Base-by-base conservation (phyloP, 2,329 filamentous ascomycete genomes). In the Aspergillus fumigatus region DNA sequence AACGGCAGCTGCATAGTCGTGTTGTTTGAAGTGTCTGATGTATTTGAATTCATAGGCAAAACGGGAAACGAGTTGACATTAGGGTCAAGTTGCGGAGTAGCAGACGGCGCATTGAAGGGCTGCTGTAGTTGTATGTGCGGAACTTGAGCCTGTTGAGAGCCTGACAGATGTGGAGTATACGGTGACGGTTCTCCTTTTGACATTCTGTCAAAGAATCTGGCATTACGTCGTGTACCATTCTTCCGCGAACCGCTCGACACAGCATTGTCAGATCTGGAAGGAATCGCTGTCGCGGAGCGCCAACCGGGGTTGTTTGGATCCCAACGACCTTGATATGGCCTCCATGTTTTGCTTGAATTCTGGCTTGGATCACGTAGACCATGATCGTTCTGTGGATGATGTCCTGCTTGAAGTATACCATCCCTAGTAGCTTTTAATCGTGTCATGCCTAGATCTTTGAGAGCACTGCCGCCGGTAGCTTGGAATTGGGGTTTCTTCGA, bases 321-420 rank as follows among this genome's bases (percentile, higher is more conserved):
- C 63, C 63, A 64, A 29, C 64, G 63, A 49, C 55, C 59, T 35
- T 49, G 52, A 48, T 62, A 62, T 2, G 64, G 63, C 32, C 62
- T 59, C 64, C 64, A 66, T 41, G 55, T 55, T 14, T 52, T 38
- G 17, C 35, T 60, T 1, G 41, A 27, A 38, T 56, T 48, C 23
- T 51, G 29, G 41, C 41, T 25, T 29, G 32, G 17, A 45, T 27
- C 53, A 17, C 41, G 38, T 25, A 43, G 51, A 14, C 45, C 41
- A 10, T 49, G 41, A 19, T 25, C 23, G 23, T 51, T 38, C 17
- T 40, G 45, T 4, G 26, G 38, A 47, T 52, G 51, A 52, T 57
- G 51, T 21, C 59, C 53, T 17, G 47, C 23, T 26, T 27, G 49
- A 11, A 54, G 55, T 23, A 40, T 19, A 32, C n/a, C 26, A 21